Conservation (phyloP, 305 asterid genomes). For the Nicotiana rustica region DNA sequence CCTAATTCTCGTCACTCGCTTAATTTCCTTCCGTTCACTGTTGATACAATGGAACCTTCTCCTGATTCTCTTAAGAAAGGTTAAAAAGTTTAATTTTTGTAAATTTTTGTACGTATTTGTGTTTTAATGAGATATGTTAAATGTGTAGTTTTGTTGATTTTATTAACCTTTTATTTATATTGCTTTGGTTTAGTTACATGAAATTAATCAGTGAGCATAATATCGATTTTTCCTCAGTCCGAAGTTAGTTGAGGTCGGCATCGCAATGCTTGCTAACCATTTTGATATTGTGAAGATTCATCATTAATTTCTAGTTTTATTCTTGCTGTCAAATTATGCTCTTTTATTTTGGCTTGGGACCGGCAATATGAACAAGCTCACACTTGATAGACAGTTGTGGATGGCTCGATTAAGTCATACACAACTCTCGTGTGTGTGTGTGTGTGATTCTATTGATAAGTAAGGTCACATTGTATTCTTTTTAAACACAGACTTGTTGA, state of each 20-base stretch:
- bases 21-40: constrained; percentile 76
- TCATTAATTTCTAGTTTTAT: background rate
- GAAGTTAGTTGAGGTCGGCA: background rate
- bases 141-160: background rate
- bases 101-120: background rate
- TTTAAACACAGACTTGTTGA: too few species aligned
- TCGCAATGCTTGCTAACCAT: background rate
- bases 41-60: constrained; percentile 82
- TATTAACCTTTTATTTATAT: background rate
- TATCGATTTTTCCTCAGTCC: background rate
- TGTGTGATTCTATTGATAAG: too few species aligned
- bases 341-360: background rate
- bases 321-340: background rate
- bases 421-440: too few species aligned
- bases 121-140: background rate
- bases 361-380: background rate
- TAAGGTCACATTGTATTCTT: too few species aligned
- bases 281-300: background rate
- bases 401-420: too few species aligned
- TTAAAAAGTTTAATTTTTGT: constrained; percentile 50
- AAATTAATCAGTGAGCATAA: background rate
- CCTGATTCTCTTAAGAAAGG: constrained; percentile 85
- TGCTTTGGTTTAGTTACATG: background rate
- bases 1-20: constrained; percentile 89
- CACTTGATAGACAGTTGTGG: background rate